phyloP scores from a whole-genome alignment of 208 protist species.

The Trypanosoma conorhini region DNA sequence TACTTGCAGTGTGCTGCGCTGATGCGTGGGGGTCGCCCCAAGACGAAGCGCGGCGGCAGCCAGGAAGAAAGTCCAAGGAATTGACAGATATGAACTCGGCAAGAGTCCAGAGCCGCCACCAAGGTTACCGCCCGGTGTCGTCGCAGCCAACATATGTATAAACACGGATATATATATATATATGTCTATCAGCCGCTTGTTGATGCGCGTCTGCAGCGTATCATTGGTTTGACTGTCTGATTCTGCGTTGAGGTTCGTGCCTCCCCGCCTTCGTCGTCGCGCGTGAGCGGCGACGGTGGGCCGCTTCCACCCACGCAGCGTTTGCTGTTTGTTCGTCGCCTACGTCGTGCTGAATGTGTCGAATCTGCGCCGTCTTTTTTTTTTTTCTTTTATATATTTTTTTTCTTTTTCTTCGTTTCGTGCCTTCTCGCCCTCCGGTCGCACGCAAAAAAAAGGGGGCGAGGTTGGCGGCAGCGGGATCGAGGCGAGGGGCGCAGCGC shows the following conservation, averaged over 20 bases:
- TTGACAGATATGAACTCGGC: neutral
- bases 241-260: neutral
- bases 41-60: neutral
- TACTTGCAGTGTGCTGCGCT: neutral
- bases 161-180: conserved; percentile 7
- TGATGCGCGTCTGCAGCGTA: neutral
- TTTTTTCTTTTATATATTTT: neutral
- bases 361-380: neutral
- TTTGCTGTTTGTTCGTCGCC: neutral
- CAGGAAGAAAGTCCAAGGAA: conserved; percentile 8
- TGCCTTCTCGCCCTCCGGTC: too few species aligned
- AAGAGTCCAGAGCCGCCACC: neutral
- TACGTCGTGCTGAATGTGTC: neutral
- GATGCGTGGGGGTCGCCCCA: neutral
- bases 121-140: neutral
- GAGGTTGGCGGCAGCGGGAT: too few species aligned
- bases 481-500: neutral
- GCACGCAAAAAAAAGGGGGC: too few species aligned
- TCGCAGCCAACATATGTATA: conserved; percentile 1
- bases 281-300: neutral
- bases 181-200: neutral
- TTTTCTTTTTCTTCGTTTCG: too few species aligned
- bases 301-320: neutral
- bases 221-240: neutral
- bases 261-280: neutral